Base-by-base conservation (phyloP, 345 rosid genomes). In the Gossypium stocksii region DNA sequence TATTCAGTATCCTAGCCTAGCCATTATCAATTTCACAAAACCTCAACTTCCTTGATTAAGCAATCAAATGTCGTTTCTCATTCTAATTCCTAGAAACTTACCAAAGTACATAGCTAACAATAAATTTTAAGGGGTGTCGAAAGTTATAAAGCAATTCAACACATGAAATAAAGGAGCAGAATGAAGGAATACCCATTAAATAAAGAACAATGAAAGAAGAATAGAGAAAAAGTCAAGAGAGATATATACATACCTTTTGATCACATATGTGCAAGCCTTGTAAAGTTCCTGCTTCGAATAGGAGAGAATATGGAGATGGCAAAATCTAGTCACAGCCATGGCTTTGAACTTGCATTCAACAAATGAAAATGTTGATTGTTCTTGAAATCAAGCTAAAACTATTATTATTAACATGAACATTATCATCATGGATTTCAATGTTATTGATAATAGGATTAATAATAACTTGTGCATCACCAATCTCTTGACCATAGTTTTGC, bases 271-370 rank as follows among this genome's bases (percentile, higher is more conserved):
- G 62, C 98, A 94, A 60, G 93, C 88, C 78, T 85, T 92, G 84
- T 94, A 94, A 22, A 94, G 90, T 88, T 80, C 88, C 88, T 94
- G 97, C 82, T 90, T 92, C 27, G 89, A 69, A 86, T 94, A 97
- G 23, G 88, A 90, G 17, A 92, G 89, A 62, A 92, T 94, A 81
- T 92, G 97, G 9, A 89, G 82, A 77, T 89, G 90, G 71, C 97
- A 94, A 61, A 88, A 94, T 20, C 86, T 89, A 9, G 95, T 94
- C 72, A 94, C 82, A 58, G 97, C 85, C 98, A 91, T 95, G 13
- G 98, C 89, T 78, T 90, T 92, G 22, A 85, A 72, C 76, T 91
- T 92, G 80, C 94, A 85, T 2, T 97, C 97, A 22, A 71, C 86
- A 79, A 85, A 86, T 75, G 79, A 71, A 86, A 89, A 64, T 85